These are phyloP conservation scores for Colletotrichum sp. DNA, from an alignment of 2,329 filamentous ascomycete genomes.

Conservation along the genomic window DNA sequence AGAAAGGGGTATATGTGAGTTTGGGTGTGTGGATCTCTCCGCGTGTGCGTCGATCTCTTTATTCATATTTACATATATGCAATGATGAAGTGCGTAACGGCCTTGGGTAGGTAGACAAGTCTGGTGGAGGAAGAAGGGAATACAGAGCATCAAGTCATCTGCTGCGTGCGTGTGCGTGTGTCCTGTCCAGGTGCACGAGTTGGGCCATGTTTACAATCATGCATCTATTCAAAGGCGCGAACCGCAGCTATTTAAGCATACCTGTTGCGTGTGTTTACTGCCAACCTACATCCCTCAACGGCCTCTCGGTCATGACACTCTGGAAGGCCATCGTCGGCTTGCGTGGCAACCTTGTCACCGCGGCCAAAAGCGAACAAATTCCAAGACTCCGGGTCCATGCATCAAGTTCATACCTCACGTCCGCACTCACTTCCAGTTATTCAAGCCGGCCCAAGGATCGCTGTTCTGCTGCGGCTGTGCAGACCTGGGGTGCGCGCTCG, in stretches of 20 bases:
- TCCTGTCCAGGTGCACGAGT: neutral
- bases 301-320: neutral
- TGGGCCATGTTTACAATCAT: neutral
- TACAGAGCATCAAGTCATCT: neutral
- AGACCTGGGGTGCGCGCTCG: conserved; percentile 32
- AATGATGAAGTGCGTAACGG: neutral
- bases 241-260: neutral
- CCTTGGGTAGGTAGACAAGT: neutral
- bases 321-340: neutral
- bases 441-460: conserved; percentile 59
- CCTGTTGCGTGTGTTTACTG: neutral
- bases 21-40: neutral
- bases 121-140: neutral
- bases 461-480: conserved; percentile 43
- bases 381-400: conserved; percentile 4
- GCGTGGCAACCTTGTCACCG: neutral
- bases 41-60: neutral
- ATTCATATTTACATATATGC: neutral
- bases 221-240: neutral
- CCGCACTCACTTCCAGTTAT: conserved; percentile 52
- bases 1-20: neutral
- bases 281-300: neutral
- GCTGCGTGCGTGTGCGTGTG: neutral
- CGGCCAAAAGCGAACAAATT: neutral
- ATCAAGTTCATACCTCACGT: neutral